Conservation (phyloP, 2,329 filamentous ascomycete genomes). For the Xylaria arbuscula region DNA sequence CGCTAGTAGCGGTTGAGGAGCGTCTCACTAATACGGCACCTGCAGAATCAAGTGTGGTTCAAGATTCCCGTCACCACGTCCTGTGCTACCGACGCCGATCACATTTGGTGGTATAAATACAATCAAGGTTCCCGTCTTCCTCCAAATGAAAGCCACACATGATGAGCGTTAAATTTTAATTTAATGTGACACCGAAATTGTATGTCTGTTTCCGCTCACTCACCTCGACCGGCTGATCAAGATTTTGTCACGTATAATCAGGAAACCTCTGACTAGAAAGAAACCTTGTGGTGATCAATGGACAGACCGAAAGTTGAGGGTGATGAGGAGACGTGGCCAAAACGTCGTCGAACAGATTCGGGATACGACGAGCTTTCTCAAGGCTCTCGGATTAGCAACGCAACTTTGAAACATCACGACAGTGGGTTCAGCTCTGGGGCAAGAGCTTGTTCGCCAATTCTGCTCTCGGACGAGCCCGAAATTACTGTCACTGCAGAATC, state of each 20-base stretch:
- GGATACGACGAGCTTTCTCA: constrained; percentile 28
- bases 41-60: too few relatives aligned
- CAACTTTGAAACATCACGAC: constrained; percentile 19
- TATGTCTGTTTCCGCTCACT: background rate
- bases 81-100: too few relatives aligned
- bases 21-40: too few relatives aligned
- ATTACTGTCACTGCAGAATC: constrained; percentile 24
- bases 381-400: constrained; percentile 10
- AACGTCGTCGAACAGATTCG: constrained; percentile 32
- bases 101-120: background rate
- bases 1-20: background rate
- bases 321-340: constrained; percentile 18
- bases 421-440: constrained; percentile 25
- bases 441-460: constrained; percentile 31
- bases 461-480: constrained; percentile 31
- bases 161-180: too few relatives aligned
- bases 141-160: background rate
- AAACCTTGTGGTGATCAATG: background rate
- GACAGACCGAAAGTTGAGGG: background rate
- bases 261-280: background rate
- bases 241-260: background rate
- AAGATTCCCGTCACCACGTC: too few relatives aligned
- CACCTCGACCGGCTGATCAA: background rate
- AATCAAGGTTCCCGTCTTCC: background rate
- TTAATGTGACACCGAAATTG: too few relatives aligned